Conservation (phyloP, 495 filamentous ascomycete species). For the Penicillium flavigenum region DNA sequence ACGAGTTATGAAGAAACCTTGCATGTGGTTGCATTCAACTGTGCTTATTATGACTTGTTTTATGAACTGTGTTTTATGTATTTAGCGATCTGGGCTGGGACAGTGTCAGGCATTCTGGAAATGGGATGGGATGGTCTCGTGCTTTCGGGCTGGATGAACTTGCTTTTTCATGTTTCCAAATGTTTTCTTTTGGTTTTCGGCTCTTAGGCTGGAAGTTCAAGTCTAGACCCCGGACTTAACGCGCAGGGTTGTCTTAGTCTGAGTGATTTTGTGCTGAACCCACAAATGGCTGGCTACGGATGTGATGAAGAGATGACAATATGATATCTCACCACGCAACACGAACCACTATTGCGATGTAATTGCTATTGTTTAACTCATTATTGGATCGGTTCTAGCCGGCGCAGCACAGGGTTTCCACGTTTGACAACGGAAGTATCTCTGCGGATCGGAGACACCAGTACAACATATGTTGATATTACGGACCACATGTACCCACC, state of each 20-base stretch:
- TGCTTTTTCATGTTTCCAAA: background rate
- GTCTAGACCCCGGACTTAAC: constrained; percentile 2
- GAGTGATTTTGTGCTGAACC: constrained; percentile 15
- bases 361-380: background rate
- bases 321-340: constrained; percentile 1
- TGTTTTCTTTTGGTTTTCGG: background rate
- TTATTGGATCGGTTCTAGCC: constrained; percentile 5
- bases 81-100: constrained; percentile 1
- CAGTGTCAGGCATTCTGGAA: background rate
- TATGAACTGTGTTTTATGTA: background rate
- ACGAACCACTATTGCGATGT: background rate
- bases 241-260: constrained; percentile 10
- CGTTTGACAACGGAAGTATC: background rate
- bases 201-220: background rate
- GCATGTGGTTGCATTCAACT: constrained; percentile 13
- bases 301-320: constrained; percentile 18
- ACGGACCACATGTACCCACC: background rate
- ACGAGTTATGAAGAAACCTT: constrained; percentile 13
- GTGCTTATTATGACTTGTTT: constrained; percentile 4
- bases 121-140: background rate
- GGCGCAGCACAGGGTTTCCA: background rate
- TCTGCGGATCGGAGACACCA: background rate
- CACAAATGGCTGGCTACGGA: constrained; percentile 23
- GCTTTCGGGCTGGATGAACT: constrained; percentile 5
- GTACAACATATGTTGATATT: background rate